A percentile compares a stretch with the other conserved stretches of the same genome.
Conservation (phyloP, 345 rosid species). For the Brassica carinata region DNA sequence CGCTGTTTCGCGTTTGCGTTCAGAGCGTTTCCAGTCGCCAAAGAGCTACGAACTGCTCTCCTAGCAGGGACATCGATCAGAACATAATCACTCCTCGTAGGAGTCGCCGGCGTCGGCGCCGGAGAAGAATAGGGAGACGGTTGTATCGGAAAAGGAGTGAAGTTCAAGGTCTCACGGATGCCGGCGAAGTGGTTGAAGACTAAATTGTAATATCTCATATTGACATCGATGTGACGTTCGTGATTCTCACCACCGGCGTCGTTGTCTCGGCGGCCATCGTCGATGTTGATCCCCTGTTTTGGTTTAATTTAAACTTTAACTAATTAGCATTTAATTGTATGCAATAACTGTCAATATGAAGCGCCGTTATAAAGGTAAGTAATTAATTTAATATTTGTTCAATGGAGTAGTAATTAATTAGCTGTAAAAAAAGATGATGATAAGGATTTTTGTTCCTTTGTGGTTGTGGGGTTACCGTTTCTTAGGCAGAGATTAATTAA, state of each 20-base stretch:
- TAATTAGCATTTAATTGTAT: not conserved
- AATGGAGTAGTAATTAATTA: not conserved
- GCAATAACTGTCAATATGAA: not conserved
- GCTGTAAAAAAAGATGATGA: constrained; percentile 15
- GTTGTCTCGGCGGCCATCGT: not conserved
- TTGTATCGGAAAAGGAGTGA: constrained; percentile 14
- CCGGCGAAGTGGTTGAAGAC: constrained; percentile 25
- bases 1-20: not conserved
- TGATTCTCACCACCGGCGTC: not conserved
- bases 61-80: constrained; percentile 32
- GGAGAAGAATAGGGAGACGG: not conserved
- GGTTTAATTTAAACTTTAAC: not conserved
- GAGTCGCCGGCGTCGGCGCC: not conserved
- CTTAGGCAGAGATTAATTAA: not conserved
- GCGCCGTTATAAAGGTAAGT: not conserved
- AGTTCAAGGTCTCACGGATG: constrained; percentile 13
- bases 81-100: constrained; percentile 12
- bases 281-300: constrained; percentile 17
- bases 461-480: not conserved
- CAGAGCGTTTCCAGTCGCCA: not conserved
- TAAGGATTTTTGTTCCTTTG: not conserved
- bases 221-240: not conserved
- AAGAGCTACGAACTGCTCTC: constrained; percentile 8
- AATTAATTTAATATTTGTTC: too few relatives aligned
- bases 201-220: constrained; percentile 23